Evolutionary conservation across 164 flowering plant species (phyloP).

Genomic region (Sextonia rubra): DNA sequence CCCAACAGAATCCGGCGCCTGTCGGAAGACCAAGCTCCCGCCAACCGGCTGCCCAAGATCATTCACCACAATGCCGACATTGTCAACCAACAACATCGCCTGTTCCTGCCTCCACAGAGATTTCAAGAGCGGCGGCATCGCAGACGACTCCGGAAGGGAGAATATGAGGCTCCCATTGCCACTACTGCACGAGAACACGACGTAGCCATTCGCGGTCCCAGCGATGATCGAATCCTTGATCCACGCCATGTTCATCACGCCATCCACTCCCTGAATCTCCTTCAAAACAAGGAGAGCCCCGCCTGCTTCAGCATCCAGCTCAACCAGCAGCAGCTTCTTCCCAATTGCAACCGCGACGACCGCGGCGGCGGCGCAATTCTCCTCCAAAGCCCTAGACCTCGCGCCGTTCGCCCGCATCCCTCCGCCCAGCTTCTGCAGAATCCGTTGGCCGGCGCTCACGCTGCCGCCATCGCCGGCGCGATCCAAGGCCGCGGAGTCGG

Average conservation of each 20-base stretch:
- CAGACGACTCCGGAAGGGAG: conserved; percentile 63
- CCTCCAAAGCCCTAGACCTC: conserved; percentile 24
- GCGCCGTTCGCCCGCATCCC: conserved; percentile 44
- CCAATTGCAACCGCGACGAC: conserved; percentile 51
- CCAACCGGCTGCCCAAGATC: conserved; percentile 77
- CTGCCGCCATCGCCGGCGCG: not conserved
- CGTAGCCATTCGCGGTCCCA: conserved; percentile 66
- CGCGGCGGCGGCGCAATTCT: conserved; percentile 38
- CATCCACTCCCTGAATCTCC: conserved; percentile 64
- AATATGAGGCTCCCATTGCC: conserved; percentile 61
- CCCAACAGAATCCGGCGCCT: conserved; percentile 54
- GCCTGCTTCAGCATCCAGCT: conserved; percentile 30
- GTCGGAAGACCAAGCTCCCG: conserved; percentile 79
- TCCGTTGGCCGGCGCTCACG: conserved; percentile 26
- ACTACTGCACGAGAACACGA: conserved; percentile 49
- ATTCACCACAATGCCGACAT: conserved; percentile 75
- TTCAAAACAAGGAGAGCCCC: conserved; percentile 43
- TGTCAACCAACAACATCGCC: conserved; percentile 81
- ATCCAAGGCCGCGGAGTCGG: not conserved
- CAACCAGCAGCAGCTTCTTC: conserved; percentile 56
- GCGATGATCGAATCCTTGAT: conserved; percentile 71
- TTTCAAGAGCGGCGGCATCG: conserved; percentile 61
- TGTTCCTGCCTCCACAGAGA: conserved; percentile 46
- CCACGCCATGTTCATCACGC: conserved; percentile 69
- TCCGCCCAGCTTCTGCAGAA: conserved; percentile 47